phyloP scores from a whole-genome alignment of 148 eudicot genomes.

The Vaccinium vitisidaea region DNA sequence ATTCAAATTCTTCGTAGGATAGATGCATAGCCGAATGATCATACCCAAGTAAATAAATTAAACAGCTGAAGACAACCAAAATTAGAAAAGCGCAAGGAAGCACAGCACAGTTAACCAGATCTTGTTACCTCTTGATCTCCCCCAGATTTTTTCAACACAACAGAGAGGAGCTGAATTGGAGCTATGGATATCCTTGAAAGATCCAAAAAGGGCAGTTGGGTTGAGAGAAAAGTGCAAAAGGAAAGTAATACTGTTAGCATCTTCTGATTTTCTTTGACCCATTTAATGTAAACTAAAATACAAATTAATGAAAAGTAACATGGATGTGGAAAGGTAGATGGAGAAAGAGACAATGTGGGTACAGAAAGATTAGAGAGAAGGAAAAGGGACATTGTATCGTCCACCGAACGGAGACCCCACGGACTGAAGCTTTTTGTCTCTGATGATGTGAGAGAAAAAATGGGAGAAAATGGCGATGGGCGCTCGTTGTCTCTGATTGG shows the following conservation, averaged over 20 bases:
- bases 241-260: background rate
- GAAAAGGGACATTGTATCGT: background rate
- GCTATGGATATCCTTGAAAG: constrained; percentile 6
- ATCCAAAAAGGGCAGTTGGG: constrained; percentile 7
- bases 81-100: background rate
- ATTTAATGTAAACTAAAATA: background rate
- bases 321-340: constrained; percentile 10
- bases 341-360: background rate
- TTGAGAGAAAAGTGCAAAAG: background rate
- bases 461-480: background rate
- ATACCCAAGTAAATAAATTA: background rate
- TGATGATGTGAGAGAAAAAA: background rate
- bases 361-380: constrained; percentile 5
- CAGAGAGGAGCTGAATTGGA: background rate
- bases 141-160: background rate
- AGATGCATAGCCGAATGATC: background rate
- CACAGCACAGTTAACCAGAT: background rate
- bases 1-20: background rate
- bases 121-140: background rate
- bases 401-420: constrained; percentile 14
- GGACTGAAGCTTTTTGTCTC: constrained; percentile 9
- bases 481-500: background rate
- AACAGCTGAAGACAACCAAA: background rate
- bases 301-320: background rate
- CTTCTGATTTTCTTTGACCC: constrained; percentile 7